Evolutionary conservation across 192 early-diverging fungal species (phyloP).

Genomic region (Podila epicladia): DNA sequence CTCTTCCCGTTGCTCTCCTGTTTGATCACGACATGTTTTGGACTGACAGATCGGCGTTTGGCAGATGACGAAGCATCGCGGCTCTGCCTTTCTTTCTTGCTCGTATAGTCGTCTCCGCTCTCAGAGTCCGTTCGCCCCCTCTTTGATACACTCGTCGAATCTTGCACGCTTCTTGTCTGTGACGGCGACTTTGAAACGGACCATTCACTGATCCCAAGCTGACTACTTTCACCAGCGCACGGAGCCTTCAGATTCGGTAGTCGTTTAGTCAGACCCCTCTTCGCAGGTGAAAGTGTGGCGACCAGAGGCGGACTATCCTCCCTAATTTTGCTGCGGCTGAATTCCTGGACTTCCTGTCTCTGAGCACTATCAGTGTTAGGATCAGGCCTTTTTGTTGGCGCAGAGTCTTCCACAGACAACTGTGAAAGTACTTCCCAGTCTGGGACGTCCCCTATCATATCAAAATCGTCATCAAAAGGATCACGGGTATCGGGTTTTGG

Average conservation of each 20-base stretch:
- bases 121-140: not conserved
- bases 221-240: slow-evolving; percentile 9
- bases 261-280: not conserved
- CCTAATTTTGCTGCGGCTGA: not conserved
- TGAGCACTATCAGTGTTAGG: not conserved
- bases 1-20: not conserved
- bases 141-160: not conserved
- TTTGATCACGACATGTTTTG: not conserved
- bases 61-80: not conserved
- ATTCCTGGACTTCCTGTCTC: not conserved
- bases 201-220: not conserved
- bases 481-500: not conserved
- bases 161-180: not conserved
- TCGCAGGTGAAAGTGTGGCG: slow-evolving; percentile 10
- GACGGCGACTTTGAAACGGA: not conserved
- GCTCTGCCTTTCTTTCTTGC: not conserved
- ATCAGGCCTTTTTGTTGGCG: not conserved
- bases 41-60: not conserved
- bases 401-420: slow-evolving; percentile 4
- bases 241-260: not conserved
- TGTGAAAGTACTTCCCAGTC: slow-evolving; percentile 28
- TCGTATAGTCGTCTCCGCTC: not conserved
- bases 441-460: not conserved
- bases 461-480: slow-evolving; percentile 8
- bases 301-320: slow-evolving; percentile 5